phyloP scores from a whole-genome alignment of 1,139 yeast genomes.

The Blastobotrys indianensis region DNA sequence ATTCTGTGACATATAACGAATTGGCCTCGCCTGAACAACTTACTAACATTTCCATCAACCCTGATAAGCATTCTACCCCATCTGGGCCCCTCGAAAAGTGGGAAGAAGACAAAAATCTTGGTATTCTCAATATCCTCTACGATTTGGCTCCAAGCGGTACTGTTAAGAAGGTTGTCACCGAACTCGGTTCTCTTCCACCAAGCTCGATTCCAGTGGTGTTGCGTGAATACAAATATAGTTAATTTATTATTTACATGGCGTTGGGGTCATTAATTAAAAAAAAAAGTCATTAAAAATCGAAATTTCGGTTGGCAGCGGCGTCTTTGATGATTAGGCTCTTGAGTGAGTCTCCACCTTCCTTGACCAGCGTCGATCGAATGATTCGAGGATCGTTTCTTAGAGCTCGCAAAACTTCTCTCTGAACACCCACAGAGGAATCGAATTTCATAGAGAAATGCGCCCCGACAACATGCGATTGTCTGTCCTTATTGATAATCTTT shows the following conservation, averaged over 20 bases:
- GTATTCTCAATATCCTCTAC: constrained; percentile 78
- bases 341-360: constrained; percentile 51
- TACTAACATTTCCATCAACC: constrained; percentile 46
- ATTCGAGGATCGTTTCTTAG: constrained; percentile 86
- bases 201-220: constrained; percentile 94
- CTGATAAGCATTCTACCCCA: constrained; percentile 23
- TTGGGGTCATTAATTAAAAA: not conserved
- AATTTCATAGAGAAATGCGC: constrained; percentile 81
- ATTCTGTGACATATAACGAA: constrained; percentile 90
- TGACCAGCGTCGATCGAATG: constrained; percentile 68
- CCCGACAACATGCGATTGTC: constrained; percentile 87
- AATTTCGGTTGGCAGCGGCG: not conserved
- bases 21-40: constrained; percentile 77
- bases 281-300: not conserved
- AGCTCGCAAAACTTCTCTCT: constrained; percentile 75
- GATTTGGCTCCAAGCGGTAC: constrained; percentile 94
- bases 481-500: constrained; percentile 73
- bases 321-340: constrained; percentile 2
- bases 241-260: not conserved
- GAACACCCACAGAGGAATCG: constrained; percentile 81
- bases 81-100: constrained; percentile 51
- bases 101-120: constrained; percentile 58
- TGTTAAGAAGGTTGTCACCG: constrained; percentile 92
- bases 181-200: constrained; percentile 93
- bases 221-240: constrained; percentile 66